These are phyloP conservation scores for Ascosphaera apis DNA, from an alignment of 2,329 filamentous ascomycete genomes.

Conservation along the genomic window DNA sequence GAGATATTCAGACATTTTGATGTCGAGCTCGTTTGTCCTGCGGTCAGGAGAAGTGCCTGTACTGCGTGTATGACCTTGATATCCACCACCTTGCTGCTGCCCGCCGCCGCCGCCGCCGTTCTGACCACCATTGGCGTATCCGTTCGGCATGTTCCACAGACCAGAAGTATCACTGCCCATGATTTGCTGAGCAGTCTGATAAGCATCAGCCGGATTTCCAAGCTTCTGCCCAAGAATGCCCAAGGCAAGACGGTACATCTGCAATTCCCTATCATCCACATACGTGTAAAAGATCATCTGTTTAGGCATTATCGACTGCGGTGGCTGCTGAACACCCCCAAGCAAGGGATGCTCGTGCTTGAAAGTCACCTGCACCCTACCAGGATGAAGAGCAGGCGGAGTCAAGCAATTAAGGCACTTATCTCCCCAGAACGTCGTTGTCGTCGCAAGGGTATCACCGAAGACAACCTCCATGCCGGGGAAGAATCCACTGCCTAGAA, in stretches of 20 bases:
- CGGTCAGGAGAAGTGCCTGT: constrained; percentile 5
- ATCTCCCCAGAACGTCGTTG: constrained; percentile 60
- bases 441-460: constrained; percentile 43
- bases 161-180: constrained; percentile 22
- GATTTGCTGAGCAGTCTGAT: constrained; percentile 24
- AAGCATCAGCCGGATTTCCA: constrained; percentile 23
- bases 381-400: constrained; percentile 44
- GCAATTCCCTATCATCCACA: constrained; percentile 25
- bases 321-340: constrained; percentile 20
- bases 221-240: constrained; percentile 24
- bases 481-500: constrained; percentile 59
- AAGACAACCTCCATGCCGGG: constrained; percentile 69
- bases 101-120: constrained; percentile 18
- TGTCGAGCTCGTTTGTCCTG: constrained; percentile 34
- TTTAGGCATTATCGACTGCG: constrained; percentile 22
- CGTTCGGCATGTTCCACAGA: constrained; percentile 25
- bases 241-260: constrained; percentile 22
- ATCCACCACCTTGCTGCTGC: constrained; percentile 5
- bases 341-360: constrained; percentile 30
- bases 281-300: constrained; percentile 45
- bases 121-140: constrained; percentile 21
- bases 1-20: constrained; percentile 47
- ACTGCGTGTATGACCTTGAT: neutral
- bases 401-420: constrained; percentile 59
- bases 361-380: constrained; percentile 48